Conservation (phyloP, 1,284 basidiomycete species). For the Phenoliferia sp. region DNA sequence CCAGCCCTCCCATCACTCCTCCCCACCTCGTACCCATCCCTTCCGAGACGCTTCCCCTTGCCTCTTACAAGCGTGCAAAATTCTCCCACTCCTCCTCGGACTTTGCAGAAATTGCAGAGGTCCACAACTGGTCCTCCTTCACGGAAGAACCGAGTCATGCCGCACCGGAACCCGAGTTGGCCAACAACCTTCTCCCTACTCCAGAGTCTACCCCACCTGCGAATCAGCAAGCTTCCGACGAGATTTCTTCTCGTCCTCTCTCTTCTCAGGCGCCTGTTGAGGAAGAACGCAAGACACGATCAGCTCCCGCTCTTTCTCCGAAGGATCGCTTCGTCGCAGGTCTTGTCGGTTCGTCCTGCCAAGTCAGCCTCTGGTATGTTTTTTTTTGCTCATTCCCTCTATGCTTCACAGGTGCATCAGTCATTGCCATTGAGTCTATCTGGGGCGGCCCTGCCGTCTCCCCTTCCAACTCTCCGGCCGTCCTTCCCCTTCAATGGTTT, state of each 20-base stretch:
- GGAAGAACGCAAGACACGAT: background rate
- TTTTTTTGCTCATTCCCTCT: background rate
- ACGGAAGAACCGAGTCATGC: background rate
- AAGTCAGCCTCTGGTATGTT: background rate
- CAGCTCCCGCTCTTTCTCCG: too few relatives aligned
- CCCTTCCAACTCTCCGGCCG: conserved; percentile 1
- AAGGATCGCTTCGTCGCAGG: conserved; percentile 35
- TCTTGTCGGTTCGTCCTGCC: conserved; percentile 30
- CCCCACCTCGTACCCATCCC: background rate
- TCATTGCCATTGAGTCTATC: conserved; percentile 34
- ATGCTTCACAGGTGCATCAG: conserved; percentile 22
- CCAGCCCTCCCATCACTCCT: background rate
- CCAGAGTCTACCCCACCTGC: background rate
- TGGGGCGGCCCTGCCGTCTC: conserved; percentile 13
- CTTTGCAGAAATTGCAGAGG: background rate
- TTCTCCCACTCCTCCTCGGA: background rate
- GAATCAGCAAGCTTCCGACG: background rate
- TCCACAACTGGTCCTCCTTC: background rate
- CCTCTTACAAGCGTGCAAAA: background rate
- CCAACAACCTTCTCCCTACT: background rate
- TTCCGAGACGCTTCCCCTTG: too few relatives aligned
- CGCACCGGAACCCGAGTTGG: background rate
- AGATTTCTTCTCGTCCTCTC: background rate
- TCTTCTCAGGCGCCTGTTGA: background rate
- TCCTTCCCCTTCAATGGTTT: conserved; percentile 35